Evolutionary conservation across 345 rosid genomes (phyloP).

Genomic region (Eucalyptus melliodora): DNA sequence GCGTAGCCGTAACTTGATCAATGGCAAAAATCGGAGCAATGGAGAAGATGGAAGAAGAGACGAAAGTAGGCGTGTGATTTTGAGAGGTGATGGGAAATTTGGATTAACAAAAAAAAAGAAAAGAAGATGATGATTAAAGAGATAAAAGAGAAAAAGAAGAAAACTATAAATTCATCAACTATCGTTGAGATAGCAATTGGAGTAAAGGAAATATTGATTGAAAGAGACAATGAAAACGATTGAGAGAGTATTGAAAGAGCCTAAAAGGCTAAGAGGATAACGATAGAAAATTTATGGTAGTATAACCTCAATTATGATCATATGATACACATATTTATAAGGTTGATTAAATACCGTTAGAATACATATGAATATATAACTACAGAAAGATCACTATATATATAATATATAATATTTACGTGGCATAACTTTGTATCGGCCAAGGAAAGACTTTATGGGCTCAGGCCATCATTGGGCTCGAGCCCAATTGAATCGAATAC

Average conservation of each 20-base stretch:
- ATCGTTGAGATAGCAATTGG: neutral
- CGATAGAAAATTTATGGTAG: neutral
- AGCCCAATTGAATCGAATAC: neutral
- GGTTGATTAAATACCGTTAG: neutral
- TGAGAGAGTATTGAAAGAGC: neutral
- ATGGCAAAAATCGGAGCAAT: neutral
- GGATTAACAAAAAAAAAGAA: neutral
- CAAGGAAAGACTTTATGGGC: neutral
- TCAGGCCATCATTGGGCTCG: neutral
- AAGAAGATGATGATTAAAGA: neutral
- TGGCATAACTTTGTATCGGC: neutral
- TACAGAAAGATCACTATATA: neutral
- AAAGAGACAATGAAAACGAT: accelerated
- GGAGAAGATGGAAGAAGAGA: neutral
- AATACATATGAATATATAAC: neutral
- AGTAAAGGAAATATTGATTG: neutral
- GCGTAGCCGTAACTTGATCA: neutral
- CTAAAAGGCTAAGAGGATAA: neutral
- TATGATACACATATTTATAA: neutral
- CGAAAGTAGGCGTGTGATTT: accelerated
- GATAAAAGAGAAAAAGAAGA: neutral
- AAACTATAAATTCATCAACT: neutral
- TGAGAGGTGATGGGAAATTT: neutral
- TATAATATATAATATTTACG: no score
- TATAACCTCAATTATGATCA: neutral